Conservation (phyloP, 129 eudicot genomes). For the Gnaphalium uliginosum region DNA sequence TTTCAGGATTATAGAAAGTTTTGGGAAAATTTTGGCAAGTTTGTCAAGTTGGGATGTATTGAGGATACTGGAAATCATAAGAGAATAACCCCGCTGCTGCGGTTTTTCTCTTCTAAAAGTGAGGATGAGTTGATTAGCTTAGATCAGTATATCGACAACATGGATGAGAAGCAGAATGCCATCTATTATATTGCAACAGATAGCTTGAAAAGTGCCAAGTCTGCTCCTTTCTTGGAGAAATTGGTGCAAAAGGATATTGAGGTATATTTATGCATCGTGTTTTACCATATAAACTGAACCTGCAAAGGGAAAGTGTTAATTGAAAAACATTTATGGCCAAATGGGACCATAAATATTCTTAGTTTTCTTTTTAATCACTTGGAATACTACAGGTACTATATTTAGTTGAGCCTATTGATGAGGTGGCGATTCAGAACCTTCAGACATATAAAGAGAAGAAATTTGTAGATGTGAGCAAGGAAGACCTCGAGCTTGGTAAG, state of each 20-base stretch:
- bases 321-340: background rate
- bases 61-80: slow-evolving; percentile 94
- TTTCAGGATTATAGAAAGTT: slow-evolving; percentile 93
- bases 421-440: slow-evolving; percentile 88
- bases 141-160: slow-evolving; percentile 82
- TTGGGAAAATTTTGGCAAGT: slow-evolving; percentile 96
- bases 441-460: slow-evolving; percentile 94
- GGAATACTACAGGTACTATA: slow-evolving; percentile 38
- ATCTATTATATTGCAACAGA: slow-evolving; percentile 92
- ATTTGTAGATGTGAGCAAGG: slow-evolving; percentile 98
- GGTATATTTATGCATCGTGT: slow-evolving; percentile 40
- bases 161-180: slow-evolving; percentile 87
- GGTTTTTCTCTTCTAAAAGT: slow-evolving; percentile 76
- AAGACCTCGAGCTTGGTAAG: slow-evolving; percentile 97
- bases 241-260: slow-evolving; percentile 83
- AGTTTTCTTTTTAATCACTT: background rate
- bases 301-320: background rate
- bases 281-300: background rate
- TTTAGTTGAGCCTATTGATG: slow-evolving; percentile 93
- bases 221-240: slow-evolving; percentile 95
- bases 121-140: slow-evolving; percentile 84
- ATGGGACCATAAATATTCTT: background rate
- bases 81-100: slow-evolving; percentile 71
- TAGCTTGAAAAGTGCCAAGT: slow-evolving; percentile 92
- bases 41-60: slow-evolving; percentile 84